Base-by-base conservation (phyloP, 1,139 yeast species). In the Torulaspora pretoriensis region DNA sequence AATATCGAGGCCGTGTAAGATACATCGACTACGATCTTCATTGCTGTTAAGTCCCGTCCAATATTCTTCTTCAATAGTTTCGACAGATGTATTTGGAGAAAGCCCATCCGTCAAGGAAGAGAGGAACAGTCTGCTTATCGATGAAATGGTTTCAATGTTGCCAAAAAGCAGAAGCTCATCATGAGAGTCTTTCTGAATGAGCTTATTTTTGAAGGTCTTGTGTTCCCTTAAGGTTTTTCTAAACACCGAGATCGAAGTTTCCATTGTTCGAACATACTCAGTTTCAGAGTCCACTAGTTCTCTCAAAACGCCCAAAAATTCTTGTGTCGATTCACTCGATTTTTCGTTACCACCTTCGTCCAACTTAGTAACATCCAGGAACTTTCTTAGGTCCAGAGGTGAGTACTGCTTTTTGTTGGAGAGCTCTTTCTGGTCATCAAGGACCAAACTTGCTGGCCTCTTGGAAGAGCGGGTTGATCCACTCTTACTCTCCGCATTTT, bases 151-250 rank as follows among this genome's bases (percentile, higher is more conserved):
- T 10, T 60, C 68, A 19, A 69, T 45, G 44, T 68, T 68, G 2
- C 71, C 69, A 53, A 69, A 68, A 3, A 69, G 47, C 4, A 59
- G 40, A 1, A 60, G 31, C 43, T 68, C 70, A 22, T 67, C 68
- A 12, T 50, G 50, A 1, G 59, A 43, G 19, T 50, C 54, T 8
- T 37, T 32, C 5, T 46, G 45, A 7, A 60, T 28, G 2, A 67
- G 38, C 16, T 57, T 59, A 38, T 59, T 49, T 31, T 50, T 57
- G 40, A 57, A 56, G 34, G 52, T 57, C 29, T 47, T 51, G 13
- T 59, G 50, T 19, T 56, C 53, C 25, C 53, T 48, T 33, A 68
- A 47, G 5, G 57, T 45, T 12, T 52, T 51, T 13, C 68, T 53
- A 41, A 65, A 68, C 1, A 64, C 57, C 7, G 54, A 30, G 25